Percentiles rank a stretch among this genome's conserved stretches.
Evolutionary conservation across 768 basidiomycete genomes (phyloP).

Genomic region (Pulveroboletus frians): DNA sequence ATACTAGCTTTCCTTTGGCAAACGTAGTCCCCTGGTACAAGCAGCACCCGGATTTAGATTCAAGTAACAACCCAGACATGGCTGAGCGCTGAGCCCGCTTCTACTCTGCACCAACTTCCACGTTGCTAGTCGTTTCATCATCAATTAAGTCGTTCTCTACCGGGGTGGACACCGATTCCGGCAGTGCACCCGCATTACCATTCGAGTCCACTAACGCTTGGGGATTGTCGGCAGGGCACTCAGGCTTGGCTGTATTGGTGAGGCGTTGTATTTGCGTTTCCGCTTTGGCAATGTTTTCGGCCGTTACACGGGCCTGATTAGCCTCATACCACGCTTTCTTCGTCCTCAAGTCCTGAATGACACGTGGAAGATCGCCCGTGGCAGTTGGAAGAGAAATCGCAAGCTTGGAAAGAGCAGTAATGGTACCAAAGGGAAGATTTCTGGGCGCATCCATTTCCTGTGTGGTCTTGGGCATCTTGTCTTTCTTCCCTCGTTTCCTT

Average conservation of each 20-base stretch:
- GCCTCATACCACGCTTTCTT: constrained; percentile 96
- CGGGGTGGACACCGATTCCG: constrained; percentile 44
- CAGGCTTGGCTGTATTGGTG: constrained; percentile 37
- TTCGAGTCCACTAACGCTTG: constrained; percentile 32
- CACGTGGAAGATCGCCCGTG: constrained; percentile 68
- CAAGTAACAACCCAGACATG: constrained; percentile 10
- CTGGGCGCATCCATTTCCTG: constrained; percentile 35
- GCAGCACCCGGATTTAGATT: constrained; percentile 19
- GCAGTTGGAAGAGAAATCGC: constrained; percentile 88
- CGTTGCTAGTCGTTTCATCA: constrained; percentile 40
- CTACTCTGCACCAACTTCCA: constrained; percentile 30
- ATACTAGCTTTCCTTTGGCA: constrained; percentile 23
- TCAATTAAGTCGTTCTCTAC: constrained; percentile 20
- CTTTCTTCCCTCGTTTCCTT: constrained; percentile 63
- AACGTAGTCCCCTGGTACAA: constrained; percentile 15
- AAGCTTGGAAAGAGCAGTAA: constrained; percentile 79
- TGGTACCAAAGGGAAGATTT: constrained; percentile 79
- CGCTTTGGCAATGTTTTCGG: constrained; percentile 76
- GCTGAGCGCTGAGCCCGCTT: constrained; percentile 6
- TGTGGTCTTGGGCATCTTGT: constrained; percentile 36
- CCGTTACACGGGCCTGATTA: constrained; percentile 78
- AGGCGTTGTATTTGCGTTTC: constrained; percentile 70
- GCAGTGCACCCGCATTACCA: constrained; percentile 37
- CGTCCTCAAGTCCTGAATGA: constrained; percentile 84
- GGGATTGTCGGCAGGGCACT: constrained; percentile 27